A percentile compares a stretch with the other conserved stretches of the same genome.
phyloP scores from a whole-genome alignment of 352 stramenopile genomes.

The Phytopythium helicoides region DNA sequence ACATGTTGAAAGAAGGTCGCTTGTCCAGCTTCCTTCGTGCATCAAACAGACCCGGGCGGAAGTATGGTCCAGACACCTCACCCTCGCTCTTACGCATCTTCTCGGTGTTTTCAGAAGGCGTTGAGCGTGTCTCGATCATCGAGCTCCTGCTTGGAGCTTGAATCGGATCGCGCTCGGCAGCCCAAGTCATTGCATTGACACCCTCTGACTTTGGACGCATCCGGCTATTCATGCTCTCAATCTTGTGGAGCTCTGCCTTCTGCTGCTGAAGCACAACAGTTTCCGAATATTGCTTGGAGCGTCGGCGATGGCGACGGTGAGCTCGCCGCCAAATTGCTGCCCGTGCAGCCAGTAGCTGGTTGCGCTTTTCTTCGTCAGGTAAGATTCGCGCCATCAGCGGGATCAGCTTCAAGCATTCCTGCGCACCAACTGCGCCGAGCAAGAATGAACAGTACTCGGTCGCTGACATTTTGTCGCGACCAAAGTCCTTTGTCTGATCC shows the following conservation, averaged over 20 bases:
- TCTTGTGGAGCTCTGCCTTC: conserved; percentile 37
- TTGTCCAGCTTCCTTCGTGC: conserved; percentile 66
- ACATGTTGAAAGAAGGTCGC: conserved; percentile 59
- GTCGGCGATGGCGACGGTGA: conserved; percentile 57
- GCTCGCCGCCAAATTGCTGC: conserved; percentile 58
- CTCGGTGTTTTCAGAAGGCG: conserved; percentile 11
- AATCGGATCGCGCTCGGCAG: conserved; percentile 14
- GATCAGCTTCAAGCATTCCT: conserved; percentile 72
- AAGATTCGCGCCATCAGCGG: conserved; percentile 70
- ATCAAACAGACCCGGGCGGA: conserved; percentile 37
- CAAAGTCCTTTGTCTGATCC: conserved; percentile 78
- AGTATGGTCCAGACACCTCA: conserved; percentile 14
- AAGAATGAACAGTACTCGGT: conserved; percentile 82
- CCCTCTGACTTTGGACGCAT: conserved; percentile 55
- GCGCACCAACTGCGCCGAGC: conserved; percentile 57
- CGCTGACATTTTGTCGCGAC: conserved; percentile 54
- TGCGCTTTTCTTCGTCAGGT: conserved; percentile 59
- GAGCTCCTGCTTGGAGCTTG: conserved; percentile 21
- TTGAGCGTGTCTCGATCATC: conserved; percentile 32
- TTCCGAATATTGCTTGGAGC: conserved; percentile 80
- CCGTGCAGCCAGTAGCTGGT: conserved; percentile 58
- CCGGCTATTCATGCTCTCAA: conserved; percentile 18
- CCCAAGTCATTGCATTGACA: conserved; percentile 20
- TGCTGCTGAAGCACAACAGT: conserved; percentile 66
- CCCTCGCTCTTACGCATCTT: conserved; percentile 15